phyloP scores from a whole-genome alignment of 2,329 filamentous ascomycete species.

The Nannizziopsis arthrosporioides region DNA sequence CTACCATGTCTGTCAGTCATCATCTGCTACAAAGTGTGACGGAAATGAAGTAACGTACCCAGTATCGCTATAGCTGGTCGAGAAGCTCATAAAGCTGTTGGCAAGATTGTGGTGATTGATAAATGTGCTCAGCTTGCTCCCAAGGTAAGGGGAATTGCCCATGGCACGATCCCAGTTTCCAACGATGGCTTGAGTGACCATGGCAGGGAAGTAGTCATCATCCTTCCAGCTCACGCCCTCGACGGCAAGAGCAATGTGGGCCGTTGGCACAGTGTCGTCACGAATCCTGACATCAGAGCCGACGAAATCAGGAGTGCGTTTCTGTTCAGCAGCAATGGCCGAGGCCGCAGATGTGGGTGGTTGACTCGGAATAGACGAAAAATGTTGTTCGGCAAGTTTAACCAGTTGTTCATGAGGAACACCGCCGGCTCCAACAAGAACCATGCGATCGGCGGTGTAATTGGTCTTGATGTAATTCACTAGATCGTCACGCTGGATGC shows the following conservation, averaged over 20 bases:
- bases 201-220: slow-evolving; percentile 95
- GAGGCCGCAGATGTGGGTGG: slow-evolving; percentile 64
- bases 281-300: slow-evolving; percentile 92
- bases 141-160: slow-evolving; percentile 92
- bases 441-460: slow-evolving; percentile 99
- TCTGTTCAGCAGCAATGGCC: slow-evolving; percentile 57
- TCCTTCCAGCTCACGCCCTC: slow-evolving; percentile 99
- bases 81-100: slow-evolving; percentile 99
- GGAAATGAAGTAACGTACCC: slow-evolving; percentile 52
- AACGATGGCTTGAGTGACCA: slow-evolving; percentile 96
- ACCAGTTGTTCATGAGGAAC: slow-evolving; percentile 90
- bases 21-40: neutral
- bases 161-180: slow-evolving; percentile 99
- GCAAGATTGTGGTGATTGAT: slow-evolving; percentile 90
- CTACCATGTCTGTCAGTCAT: slow-evolving; percentile 37
- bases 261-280: slow-evolving; percentile 89
- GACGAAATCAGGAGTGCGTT: slow-evolving; percentile 86
- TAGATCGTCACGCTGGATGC: slow-evolving; percentile 84
- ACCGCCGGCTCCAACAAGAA: slow-evolving; percentile 89
- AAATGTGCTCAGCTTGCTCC: slow-evolving; percentile 93
- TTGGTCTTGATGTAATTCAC: slow-evolving; percentile 97
- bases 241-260: slow-evolving; percentile 95
- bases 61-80: slow-evolving; percentile 98
- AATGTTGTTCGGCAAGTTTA: slow-evolving; percentile 92
- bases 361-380: slow-evolving; percentile 63